phyloP scores from a whole-genome alignment of 2,329 filamentous ascomycete genomes.

The Paramyrothecium roridum region DNA sequence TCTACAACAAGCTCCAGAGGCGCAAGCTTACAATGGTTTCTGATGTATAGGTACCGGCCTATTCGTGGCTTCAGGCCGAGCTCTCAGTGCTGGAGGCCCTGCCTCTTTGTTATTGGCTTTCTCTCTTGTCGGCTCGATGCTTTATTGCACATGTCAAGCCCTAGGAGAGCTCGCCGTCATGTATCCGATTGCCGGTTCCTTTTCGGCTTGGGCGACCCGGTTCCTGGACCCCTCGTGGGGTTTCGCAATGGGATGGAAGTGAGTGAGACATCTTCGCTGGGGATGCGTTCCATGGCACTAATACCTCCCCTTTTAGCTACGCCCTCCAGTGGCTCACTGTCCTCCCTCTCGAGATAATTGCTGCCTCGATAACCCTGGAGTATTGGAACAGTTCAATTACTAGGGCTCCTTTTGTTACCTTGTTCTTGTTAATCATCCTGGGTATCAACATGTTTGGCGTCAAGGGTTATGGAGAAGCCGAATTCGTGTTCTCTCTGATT shows the following conservation, averaged over 20 bases:
- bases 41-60: conserved; percentile 65
- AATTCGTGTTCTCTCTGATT: conserved; percentile 82
- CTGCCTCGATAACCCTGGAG: conserved; percentile 77
- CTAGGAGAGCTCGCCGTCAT: conserved; percentile 88
- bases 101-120: conserved; percentile 78
- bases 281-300: not conserved
- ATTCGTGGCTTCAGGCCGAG: conserved; percentile 78
- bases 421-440: conserved; percentile 77
- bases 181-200: conserved; percentile 89
- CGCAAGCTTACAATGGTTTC: conserved; percentile 2
- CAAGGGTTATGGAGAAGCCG: conserved; percentile 84
- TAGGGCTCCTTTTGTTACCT: conserved; percentile 73
- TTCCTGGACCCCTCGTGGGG: conserved; percentile 94
- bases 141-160: conserved; percentile 89
- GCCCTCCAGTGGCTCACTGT: conserved; percentile 84
- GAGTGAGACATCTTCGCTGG: conserved; percentile 26
- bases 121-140: conserved; percentile 75
- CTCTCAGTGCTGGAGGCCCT: conserved; percentile 70
- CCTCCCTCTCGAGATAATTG: conserved; percentile 81
- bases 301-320: conserved; percentile 51
- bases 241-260: conserved; percentile 95
- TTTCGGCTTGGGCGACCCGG: conserved; percentile 85
- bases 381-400: conserved; percentile 70
- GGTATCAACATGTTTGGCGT: conserved; percentile 85
- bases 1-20: not conserved